Evolutionary conservation across 129 eudicot species (phyloP).

Genomic region (Saussurea involucrata): DNA sequence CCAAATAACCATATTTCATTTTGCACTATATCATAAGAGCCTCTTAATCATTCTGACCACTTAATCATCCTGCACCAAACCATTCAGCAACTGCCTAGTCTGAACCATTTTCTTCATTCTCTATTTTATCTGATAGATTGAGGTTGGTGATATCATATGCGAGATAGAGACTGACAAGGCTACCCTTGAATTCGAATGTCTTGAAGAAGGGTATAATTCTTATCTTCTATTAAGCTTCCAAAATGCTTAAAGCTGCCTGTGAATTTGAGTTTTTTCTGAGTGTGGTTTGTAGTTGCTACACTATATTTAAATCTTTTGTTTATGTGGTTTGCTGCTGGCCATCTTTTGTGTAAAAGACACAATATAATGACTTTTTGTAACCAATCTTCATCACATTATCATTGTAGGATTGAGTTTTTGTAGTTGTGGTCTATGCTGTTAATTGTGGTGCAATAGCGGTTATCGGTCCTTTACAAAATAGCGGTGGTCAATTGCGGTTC

Average conservation of each 20-base stretch:
- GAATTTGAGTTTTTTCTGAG: not conserved
- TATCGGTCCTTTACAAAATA: no score
- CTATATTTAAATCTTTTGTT: not conserved
- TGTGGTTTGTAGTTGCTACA: conserved; percentile 5
- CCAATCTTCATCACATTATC: not conserved
- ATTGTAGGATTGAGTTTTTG: not conserved
- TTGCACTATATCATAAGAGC: no score
- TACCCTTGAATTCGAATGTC: conserved; percentile 93
- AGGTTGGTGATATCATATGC: conserved; percentile 92
- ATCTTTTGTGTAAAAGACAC: not conserved
- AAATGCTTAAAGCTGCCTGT: not conserved
- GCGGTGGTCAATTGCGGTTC: no score
- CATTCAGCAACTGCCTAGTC: no score
- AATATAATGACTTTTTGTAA: not conserved
- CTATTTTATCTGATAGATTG: conserved; percentile 55
- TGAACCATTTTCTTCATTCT: conserved; percentile 6
- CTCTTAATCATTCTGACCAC: no score
- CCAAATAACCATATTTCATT: no score
- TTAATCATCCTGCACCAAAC: no score
- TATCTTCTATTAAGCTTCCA: not conserved
- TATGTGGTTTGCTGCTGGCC: conserved; percentile 4
- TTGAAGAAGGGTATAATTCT: conserved; percentile 93
- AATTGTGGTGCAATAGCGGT: no score
- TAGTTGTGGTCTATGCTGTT: no score
- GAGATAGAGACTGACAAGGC: conserved; percentile 99